These are phyloP conservation scores for Hyphodiscus sp. DNA, from an alignment of 2,329 filamentous ascomycete genomes.

Conservation along the genomic window DNA sequence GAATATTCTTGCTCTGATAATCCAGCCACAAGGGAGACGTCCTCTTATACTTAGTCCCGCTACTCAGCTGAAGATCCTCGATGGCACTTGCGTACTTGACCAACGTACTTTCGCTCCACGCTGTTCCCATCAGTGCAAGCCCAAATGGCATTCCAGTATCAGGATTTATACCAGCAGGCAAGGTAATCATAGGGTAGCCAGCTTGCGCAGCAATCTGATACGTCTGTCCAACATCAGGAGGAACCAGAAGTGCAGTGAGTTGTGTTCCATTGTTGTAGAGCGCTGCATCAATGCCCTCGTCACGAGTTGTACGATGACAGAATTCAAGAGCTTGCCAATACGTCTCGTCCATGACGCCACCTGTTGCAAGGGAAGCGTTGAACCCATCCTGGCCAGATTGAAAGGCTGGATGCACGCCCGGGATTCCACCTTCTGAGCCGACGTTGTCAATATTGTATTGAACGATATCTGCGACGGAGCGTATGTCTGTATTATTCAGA, in stretches of 20 bases:
- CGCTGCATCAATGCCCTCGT: conserved; percentile 65
- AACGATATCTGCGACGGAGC: conserved; percentile 57
- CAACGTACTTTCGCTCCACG: conserved; percentile 51
- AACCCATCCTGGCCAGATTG: conserved; percentile 67
- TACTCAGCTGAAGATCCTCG: conserved; percentile 53
- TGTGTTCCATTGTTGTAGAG: conserved; percentile 38
- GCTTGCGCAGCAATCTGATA: conserved; percentile 69
- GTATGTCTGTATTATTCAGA: conserved; percentile 48
- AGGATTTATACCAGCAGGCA: conserved; percentile 54
- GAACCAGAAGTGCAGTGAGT: conserved; percentile 60
- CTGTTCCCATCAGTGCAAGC: conserved; percentile 53
- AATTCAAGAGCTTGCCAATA: conserved; percentile 63
- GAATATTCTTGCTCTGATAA: conserved; percentile 41
- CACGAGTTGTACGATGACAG: conserved; percentile 48
- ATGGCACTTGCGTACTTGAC: conserved; percentile 56
- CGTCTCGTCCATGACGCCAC: conserved; percentile 55
- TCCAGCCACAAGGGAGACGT: conserved; percentile 46
- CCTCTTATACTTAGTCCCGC: conserved; percentile 39
- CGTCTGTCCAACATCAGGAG: conserved; percentile 60
- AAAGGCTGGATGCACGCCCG: conserved; percentile 57
- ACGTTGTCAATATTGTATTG: conserved; percentile 57
- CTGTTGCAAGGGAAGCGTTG: conserved; percentile 52
- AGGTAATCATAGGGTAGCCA: conserved; percentile 65
- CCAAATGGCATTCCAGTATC: conserved; percentile 55
- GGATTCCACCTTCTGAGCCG: conserved; percentile 59